phyloP scores from a whole-genome alignment of 306 rosid genomes.

The Corylus heterophylla region DNA sequence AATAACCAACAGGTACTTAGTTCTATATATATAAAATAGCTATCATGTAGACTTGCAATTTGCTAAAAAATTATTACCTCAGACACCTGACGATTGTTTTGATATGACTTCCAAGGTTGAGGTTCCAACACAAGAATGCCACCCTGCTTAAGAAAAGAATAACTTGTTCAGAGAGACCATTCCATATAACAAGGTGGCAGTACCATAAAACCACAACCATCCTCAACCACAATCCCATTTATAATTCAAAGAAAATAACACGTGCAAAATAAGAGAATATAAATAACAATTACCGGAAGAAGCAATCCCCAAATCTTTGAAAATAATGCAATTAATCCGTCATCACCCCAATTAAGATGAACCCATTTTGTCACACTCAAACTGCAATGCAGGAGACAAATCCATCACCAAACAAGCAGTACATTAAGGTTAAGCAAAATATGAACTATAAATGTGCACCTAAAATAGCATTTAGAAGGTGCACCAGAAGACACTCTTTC shows the following conservation, averaged over 20 bases:
- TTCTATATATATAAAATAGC: background rate
- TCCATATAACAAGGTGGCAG: background rate
- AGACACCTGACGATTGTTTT: conserved; percentile 42
- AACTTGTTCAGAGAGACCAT: background rate
- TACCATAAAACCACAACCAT: background rate
- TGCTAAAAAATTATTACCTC: conserved; percentile 39
- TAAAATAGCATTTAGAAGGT: background rate
- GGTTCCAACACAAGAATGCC: conserved; percentile 93
- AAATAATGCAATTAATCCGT: conserved; percentile 77
- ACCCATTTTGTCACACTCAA: conserved; percentile 95
- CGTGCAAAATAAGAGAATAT: conserved; percentile 4
- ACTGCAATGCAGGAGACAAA: conserved; percentile 55
- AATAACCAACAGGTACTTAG: background rate
- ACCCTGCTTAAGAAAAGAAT: conserved; percentile 58
- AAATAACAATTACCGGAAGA: conserved; percentile 54
- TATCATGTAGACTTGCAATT: background rate
- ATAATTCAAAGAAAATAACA: conserved; percentile 3
- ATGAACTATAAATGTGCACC: background rate
- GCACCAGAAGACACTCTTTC: background rate
- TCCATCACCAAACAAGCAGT: conserved; percentile 14
- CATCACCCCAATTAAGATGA: conserved; percentile 97
- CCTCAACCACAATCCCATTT: background rate
- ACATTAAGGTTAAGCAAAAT: conserved; percentile 13
- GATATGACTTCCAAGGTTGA: conserved; percentile 95
- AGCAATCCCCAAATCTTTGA: conserved; percentile 80